Conservation (phyloP, 768 basidiomycete species). For the Kwoniella bestiolae region DNA sequence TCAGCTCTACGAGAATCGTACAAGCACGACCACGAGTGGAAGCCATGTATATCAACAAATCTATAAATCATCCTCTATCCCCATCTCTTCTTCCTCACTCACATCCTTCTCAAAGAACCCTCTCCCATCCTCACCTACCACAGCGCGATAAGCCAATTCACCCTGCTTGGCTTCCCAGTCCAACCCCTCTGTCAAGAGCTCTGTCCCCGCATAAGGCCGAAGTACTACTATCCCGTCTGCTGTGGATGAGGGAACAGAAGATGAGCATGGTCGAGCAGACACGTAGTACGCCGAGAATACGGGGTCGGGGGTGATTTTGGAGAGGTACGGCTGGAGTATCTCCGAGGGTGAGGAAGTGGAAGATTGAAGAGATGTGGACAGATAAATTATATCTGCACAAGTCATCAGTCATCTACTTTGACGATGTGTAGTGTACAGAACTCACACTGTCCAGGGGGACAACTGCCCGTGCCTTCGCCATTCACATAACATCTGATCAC, state of each 20-base stretch:
- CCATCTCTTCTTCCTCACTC: slow-evolving; percentile 34
- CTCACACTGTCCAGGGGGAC: slow-evolving; percentile 57
- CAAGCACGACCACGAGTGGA: background rate
- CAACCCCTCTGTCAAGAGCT: slow-evolving; percentile 49
- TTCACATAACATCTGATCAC: slow-evolving; percentile 52
- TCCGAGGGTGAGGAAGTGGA: slow-evolving; percentile 15
- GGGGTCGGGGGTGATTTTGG: slow-evolving; percentile 17
- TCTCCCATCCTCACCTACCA: slow-evolving; percentile 35
- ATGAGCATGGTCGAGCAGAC: slow-evolving; percentile 21
- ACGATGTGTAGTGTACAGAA: background rate
- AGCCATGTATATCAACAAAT: background rate
- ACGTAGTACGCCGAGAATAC: slow-evolving; percentile 32
- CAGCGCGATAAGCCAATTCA: slow-evolving; percentile 40
- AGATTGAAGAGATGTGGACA: slow-evolving; percentile 5
- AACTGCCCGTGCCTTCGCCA: slow-evolving; percentile 56
- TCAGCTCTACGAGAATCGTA: too few relatives aligned
- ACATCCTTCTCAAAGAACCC: slow-evolving; percentile 50
- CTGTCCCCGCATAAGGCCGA: slow-evolving; percentile 27
- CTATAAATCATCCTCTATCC: slow-evolving; percentile 10
- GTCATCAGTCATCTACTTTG: slow-evolving; percentile 2
- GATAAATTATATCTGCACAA: slow-evolving; percentile 25
- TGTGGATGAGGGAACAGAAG: background rate
- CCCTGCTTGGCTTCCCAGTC: slow-evolving; percentile 55
- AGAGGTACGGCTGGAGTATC: slow-evolving; percentile 34
- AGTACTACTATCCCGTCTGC: slow-evolving; percentile 17